These are phyloP conservation scores for Chlorencoelia australis DNA, from an alignment of 2,329 filamentous ascomycete species.

Conservation along the genomic window DNA sequence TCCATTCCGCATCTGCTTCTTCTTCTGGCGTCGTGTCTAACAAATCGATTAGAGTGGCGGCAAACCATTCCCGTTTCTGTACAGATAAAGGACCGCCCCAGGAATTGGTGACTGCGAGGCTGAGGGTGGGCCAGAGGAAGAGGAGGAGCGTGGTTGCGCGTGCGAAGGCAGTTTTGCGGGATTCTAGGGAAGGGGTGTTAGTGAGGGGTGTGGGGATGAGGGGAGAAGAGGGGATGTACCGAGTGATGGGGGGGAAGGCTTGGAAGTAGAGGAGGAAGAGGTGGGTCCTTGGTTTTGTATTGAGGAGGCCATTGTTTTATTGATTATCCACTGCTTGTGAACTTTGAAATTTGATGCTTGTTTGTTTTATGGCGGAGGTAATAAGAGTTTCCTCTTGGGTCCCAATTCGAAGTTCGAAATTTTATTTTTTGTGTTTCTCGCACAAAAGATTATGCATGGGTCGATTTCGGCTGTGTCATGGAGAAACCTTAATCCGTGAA, in stretches of 20 bases:
- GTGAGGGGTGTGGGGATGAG: slow-evolving; percentile 1
- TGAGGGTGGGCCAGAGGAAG: slow-evolving; percentile 80
- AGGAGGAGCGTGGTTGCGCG: slow-evolving; percentile 77
- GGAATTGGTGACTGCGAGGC: slow-evolving; percentile 73
- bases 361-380: too few relatives aligned
- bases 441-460: too few relatives aligned
- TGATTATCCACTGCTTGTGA: too few relatives aligned
- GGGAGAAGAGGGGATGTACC: slow-evolving; percentile 9
- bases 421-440: too few relatives aligned
- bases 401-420: too few relatives aligned
- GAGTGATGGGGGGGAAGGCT: slow-evolving; percentile 1
- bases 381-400: too few relatives aligned
- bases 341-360: too few relatives aligned
- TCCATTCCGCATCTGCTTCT: slow-evolving; percentile 62
- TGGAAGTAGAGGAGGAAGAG: neutral
- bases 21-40: slow-evolving; percentile 42
- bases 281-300: too few relatives aligned
- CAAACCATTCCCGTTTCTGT: slow-evolving; percentile 96
- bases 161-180: slow-evolving; percentile 61
- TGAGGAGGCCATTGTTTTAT: too few relatives aligned
- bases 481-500: too few relatives aligned
- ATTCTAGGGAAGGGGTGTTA: neutral
- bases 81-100: slow-evolving; percentile 77
- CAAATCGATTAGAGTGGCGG: slow-evolving; percentile 74
- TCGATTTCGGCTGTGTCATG: too few relatives aligned